phyloP scores from a whole-genome alignment of 2,329 filamentous ascomycete species.

The Colletotrichum musicola region DNA sequence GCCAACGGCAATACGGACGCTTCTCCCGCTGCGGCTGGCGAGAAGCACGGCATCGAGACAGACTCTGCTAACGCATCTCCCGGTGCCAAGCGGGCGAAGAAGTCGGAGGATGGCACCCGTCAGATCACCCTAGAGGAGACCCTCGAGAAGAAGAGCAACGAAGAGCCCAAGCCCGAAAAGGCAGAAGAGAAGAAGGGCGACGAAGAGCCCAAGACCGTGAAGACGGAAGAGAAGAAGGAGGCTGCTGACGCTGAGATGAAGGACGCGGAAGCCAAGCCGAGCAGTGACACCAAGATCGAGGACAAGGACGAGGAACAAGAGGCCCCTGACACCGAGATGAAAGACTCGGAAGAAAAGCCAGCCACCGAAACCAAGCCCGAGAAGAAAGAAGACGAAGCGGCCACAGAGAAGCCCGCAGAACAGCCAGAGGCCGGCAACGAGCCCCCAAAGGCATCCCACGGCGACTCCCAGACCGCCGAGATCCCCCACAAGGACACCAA shows the following conservation, averaged over 20 bases:
- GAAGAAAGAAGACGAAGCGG: background rate
- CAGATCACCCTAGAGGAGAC: conserved; percentile 38
- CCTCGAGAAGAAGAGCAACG: conserved; percentile 15
- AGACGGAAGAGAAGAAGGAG: background rate
- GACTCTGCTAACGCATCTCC: conserved; percentile 13
- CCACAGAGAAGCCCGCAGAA: background rate
- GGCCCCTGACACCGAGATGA: conserved; percentile 19
- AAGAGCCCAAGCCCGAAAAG: background rate
- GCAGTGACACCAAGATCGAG: background rate
- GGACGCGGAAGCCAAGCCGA: background rate
- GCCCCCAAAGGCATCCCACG: background rate
- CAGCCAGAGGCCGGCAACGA: background rate
- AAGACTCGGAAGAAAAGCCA: conserved; percentile 1
- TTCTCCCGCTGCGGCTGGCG: conserved; percentile 10
- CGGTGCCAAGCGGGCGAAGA: conserved; percentile 38
- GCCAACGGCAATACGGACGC: conserved; percentile 1
- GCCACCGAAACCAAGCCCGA: background rate
- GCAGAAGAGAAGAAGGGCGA: background rate
- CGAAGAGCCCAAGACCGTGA: background rate
- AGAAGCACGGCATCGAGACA: conserved; percentile 32
- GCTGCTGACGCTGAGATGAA: background rate
- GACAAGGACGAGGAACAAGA: background rate
- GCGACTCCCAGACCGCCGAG: conserved; percentile 26
- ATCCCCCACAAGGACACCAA: conserved; percentile 29
- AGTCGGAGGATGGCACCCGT: conserved; percentile 9